These are phyloP conservation scores for Haberlea rhodopensis DNA, from an alignment of 257 asterid genomes.

Conservation along the genomic window DNA sequence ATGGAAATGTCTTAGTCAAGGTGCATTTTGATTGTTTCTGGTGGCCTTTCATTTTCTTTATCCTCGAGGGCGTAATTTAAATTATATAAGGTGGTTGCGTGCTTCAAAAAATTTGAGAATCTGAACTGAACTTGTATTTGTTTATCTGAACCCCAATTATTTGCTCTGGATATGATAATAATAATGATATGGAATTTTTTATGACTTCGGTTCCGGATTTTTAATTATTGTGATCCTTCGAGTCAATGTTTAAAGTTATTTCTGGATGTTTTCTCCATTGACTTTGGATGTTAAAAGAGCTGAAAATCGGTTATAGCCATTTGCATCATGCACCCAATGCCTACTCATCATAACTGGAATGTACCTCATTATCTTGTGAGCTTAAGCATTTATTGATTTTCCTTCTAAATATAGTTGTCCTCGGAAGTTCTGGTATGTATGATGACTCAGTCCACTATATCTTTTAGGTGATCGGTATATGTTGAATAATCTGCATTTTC, in stretches of 20 bases:
- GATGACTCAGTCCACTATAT: neutral
- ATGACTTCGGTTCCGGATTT: conserved; percentile 18
- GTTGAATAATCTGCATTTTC: neutral
- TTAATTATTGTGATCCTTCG: conserved; percentile 6
- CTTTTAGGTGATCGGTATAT: neutral
- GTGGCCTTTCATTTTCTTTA: conserved; percentile 52
- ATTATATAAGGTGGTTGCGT: conserved; percentile 31
- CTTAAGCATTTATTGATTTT: neutral
- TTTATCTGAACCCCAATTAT: conserved; percentile 9
- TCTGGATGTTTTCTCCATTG: conserved; percentile 5
- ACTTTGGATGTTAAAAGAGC: neutral
- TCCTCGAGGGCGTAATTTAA: conserved; percentile 34
- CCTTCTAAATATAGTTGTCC: conserved; percentile 5
- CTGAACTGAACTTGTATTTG: conserved; percentile 18
- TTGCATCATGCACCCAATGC: too few relatives aligned
- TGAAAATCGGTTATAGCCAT: neutral
- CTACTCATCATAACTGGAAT: too few relatives aligned
- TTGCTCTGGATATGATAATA: conserved; percentile 9
- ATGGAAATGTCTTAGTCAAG: conserved; percentile 45
- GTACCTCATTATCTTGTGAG: neutral
- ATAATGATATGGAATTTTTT: conserved; percentile 22
- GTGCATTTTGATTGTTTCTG: conserved; percentile 35
- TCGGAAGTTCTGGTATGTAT: conserved; percentile 13
- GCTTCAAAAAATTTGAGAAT: conserved; percentile 28
- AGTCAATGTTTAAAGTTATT: conserved; percentile 1